Evolutionary conservation across 495 filamentous ascomycete genomes (phyloP), one percentile per base, ranked within the genome.

Genomic region (Aspergillus conjunctus): DNA sequence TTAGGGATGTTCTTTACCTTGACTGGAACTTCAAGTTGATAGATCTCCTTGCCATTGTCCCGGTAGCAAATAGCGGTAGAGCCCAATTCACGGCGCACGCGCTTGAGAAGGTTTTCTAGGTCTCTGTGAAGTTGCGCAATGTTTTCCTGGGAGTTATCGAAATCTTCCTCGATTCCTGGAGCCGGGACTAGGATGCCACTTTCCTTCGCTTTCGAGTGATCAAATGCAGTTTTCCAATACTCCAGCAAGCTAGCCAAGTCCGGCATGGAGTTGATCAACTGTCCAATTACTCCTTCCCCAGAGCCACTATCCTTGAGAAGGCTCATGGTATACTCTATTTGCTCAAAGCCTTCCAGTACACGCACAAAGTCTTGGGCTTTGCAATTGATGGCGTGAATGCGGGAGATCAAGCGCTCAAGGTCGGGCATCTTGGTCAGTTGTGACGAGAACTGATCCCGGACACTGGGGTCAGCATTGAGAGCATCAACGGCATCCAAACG

Each of bases 341-440:
- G 93, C 73, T 98, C 95, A 67, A 98, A 99, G 0, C 95, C 95
- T 68, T 99, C 93, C 0, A 99, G 79, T 4, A 98, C 93, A n/a
- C 84, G 86, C 21, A 96, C 85, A 68, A 99, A 99, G 71, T 98
- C 94, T 43, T 91, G 87, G 0, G 92, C 84, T 67, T 86, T 92
- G 77, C 92, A 96, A 31, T 85, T 83, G 3, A 90, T 90, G 7
- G 95, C 95, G 68, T 99, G 95, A 20, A 99, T 89, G 7, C 95
- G 88, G 33, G 95, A 98, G 58, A 98, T 95, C 44, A 98, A 79
- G 17, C 95, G 83, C 73, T 99, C 95, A 18, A 99, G 82, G 70
- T 99, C 95, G 3, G 94, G 93, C 81, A 99, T 88, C 74, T 91
- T 94, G 15, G 84, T 85, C 68, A 99, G 80, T 55, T 92, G 90